Evolutionary conservation across 2,329 filamentous ascomycete genomes (phyloP), one percentile per base, ranked within the genome.

Genomic region (Gaeumannomyces sp.): DNA sequence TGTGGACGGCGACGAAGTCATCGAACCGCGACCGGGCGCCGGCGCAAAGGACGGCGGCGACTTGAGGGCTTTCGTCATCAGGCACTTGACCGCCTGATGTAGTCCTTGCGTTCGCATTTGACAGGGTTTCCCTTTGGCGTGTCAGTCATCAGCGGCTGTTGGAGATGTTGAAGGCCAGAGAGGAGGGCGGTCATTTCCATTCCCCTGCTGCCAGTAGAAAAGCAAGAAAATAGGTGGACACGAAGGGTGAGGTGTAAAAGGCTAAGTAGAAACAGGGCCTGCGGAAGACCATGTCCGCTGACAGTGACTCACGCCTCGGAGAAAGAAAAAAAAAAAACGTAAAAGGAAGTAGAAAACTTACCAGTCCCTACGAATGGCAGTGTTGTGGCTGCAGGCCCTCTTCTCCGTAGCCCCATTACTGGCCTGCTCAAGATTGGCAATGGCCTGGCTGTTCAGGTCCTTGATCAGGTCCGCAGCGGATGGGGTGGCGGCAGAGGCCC

Each of bases 1-100:
- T 74, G 67, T 77, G 75, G n/a, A 75, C 71, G 56, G 71, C 74
- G 6, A 76, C 74, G 67, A 77, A 77, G 71, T 77, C 76, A 58
- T 75, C 73, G 57, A 68, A 75, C 11, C 71, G 69, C 59, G 66
- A 71, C 59, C 66, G 62, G 5, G 68, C 71, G 13, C 73, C 73
- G 0, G 72, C 35, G 70, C 69, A 38, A 66, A 60, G 31, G 66
- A 66, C 38, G 68, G 67, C 60, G 67, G 65, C 3, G 67, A 65
- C 57, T 68, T 66, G 64, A 69, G 59, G 5, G 72, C 71, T 22
- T 66, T 59, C 45, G 69, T 70, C 69, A 70, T 71, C 14, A 73
- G 69, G 58, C 72, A 74, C 60, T 66, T 65, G 8, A 71, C 68
- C 13, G 72, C 72, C 13, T 62, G 59, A 71, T 68, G 69, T 72